Evolutionary conservation across 805 yeast genomes (phyloP).

Genomic region (Dipodascus albidus): DNA sequence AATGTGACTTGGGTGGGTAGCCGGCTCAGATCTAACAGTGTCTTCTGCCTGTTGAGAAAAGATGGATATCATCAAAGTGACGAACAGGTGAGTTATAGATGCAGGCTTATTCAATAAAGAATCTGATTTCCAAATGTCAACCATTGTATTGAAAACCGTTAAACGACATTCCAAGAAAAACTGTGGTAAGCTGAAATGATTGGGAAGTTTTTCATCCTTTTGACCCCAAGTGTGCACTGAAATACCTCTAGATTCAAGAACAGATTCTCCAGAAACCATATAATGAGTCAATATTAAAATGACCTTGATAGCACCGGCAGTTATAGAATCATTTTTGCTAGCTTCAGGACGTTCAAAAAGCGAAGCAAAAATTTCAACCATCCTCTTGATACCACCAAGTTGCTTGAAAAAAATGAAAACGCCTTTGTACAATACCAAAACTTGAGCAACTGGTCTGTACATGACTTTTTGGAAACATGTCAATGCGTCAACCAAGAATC

Average conservation of each 20-base stretch:
- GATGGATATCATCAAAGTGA: constrained; percentile 12
- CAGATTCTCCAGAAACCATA: constrained; percentile 16
- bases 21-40: constrained; percentile 4
- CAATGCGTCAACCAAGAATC: neutral
- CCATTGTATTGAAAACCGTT: constrained; percentile 13
- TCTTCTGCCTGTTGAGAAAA: constrained; percentile 13
- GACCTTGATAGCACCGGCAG: constrained; percentile 4
- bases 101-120: constrained; percentile 7
- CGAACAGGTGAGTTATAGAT: constrained; percentile 9
- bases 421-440: constrained; percentile 1
- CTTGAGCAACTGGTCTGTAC: neutral
- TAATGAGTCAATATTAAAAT: constrained; percentile 17
- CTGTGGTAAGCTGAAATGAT: constrained; percentile 19
- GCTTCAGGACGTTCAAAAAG: constrained; percentile 4
- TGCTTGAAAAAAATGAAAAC: constrained; percentile 22
- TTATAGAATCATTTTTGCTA: constrained; percentile 4
- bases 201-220: constrained; percentile 15
- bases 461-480: neutral
- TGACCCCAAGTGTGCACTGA: constrained; percentile 14
- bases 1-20: constrained; percentile 13
- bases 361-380: constrained; percentile 18
- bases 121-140: constrained; percentile 12
- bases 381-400: constrained; percentile 18
- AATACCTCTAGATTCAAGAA: constrained; percentile 19
- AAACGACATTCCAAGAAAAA: constrained; percentile 23